Base-by-base conservation (phyloP, 345 rosid genomes). In the Salix brachista region DNA sequence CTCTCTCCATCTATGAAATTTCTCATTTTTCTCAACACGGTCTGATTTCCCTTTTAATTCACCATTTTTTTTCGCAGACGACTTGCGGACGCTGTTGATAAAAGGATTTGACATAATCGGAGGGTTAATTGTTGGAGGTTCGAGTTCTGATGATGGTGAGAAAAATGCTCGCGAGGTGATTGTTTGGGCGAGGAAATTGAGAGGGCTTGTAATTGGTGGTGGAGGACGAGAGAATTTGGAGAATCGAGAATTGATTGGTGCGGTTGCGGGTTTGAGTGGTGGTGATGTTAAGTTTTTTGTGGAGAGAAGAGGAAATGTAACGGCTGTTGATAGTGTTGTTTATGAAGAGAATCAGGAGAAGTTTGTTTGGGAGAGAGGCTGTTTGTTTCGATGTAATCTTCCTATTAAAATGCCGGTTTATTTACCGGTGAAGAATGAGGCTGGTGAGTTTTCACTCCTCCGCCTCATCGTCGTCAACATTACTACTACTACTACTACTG, bases 81-180 rank as follows among this genome's bases (percentile, higher is more conserved):
- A 90, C 83, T 84, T 93, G 9, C 87, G 88, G 39, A 73, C 88
- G 16, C 78, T 95, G 72, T 85, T 95, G 73, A 48, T 85, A 62
- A 87, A 87, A 79, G 99, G 99, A 65, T 95, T 95, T 74, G 83
- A 86, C 32, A 83, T 92, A 56, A 87, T 91, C 75, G 99, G 99
- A 61, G 93, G 91, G 6, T 66, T 95, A 65, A 76, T 85, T 37
- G 77, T 86, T 60, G 91, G 85, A 12, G 50, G 17, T 46, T 46
- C 50, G 21, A 79, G 82, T 28, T 84, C 86, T 18, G 91, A 84
- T 75, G 91, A 84, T 76, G 67, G 17, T 1, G 90, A 84, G 69
- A 87, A 75, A 73, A 78, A 37, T 67, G 93, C 94, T 52, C 41
- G 80, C 4, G 87, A 88, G 68, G 96, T 93, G 16, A 77, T 90